phyloP scores from a whole-genome alignment of 2,329 filamentous ascomycete genomes.

The Pyrenophora graminea region DNA sequence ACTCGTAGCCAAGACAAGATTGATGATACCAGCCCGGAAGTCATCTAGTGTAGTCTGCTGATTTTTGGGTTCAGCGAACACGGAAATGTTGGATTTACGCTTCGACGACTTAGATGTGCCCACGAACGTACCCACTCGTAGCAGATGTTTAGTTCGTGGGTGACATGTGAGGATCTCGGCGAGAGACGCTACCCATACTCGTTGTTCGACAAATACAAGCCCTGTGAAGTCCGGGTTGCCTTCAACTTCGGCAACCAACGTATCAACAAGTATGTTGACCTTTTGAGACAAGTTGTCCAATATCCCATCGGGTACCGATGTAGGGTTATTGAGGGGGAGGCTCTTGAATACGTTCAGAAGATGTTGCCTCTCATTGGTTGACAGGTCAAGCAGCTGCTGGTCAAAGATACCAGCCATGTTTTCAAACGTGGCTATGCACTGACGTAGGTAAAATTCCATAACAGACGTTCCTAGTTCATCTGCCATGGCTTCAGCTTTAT shows the following conservation, averaged over 20 bases:
- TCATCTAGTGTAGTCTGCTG: slow-evolving; percentile 59
- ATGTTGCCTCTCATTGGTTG: slow-evolving; percentile 41
- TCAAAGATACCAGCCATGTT: slow-evolving; percentile 18
- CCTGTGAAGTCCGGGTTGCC: slow-evolving; percentile 42
- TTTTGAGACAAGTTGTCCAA: slow-evolving; percentile 40
- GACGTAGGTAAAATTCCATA: slow-evolving; percentile 47
- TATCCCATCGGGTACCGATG: slow-evolving; percentile 9
- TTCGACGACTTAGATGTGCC: slow-evolving; percentile 53
- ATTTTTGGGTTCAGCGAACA: slow-evolving; percentile 53
- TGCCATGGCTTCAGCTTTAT: slow-evolving; percentile 39
- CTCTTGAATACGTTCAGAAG: slow-evolving; percentile 33
- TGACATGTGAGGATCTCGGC: slow-evolving; percentile 44
- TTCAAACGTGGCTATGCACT: slow-evolving; percentile 42
- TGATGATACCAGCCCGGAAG: slow-evolving; percentile 58
- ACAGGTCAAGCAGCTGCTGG: slow-evolving; percentile 37
- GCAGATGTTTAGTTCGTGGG: slow-evolving; percentile 36
- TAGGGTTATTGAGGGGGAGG: slow-evolving; percentile 14
- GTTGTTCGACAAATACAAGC: slow-evolving; percentile 54
- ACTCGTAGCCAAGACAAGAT: slow-evolving; percentile 62
- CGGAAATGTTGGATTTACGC: slow-evolving; percentile 54
- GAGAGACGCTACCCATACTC: slow-evolving; percentile 50
- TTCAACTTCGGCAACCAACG: slow-evolving; percentile 42
- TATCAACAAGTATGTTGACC: slow-evolving; percentile 41
- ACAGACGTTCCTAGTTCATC: slow-evolving; percentile 46
- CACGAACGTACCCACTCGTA: slow-evolving; percentile 56